Base-by-base conservation (phyloP, 768 basidiomycete species). In the Epithele typhae region DNA sequence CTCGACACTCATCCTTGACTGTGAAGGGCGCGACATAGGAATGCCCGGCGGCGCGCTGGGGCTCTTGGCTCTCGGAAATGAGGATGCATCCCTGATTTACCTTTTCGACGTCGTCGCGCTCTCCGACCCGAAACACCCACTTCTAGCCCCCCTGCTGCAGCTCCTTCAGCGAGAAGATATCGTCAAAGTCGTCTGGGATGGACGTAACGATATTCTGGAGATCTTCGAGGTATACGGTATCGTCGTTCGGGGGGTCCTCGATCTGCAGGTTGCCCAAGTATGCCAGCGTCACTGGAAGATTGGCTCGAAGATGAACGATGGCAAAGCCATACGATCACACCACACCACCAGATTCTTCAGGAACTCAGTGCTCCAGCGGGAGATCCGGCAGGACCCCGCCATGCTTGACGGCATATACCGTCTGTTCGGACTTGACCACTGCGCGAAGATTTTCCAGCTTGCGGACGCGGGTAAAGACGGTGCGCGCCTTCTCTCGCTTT, bases 131-230 rank as follows among this genome's bases (percentile, higher is more conserved):
- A 9, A 43, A 25, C 41, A 54, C 5, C 24, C 54, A 0, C 51
- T 52, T 39, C 54, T 71, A 17, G 46, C 55, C 1, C 48, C 46
- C 15, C 45, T 73, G 11, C 49, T 65, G 8, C 35, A 51, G 18
- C 45, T 70, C 12, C 62, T 74, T 40, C 52, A 49, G 19, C 56
- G 64, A 30, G 53, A 58, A 11, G 25, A 37, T 1, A 51, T 70
- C 27, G 57, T 60, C 24, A 74, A 73, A 53, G 51, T 74, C 49
- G 66, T 70, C 50, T 74, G 68, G 64, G 72, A 74, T 51, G 71
- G 70, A 10, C 61, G 71, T 1, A 65, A 65, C 55, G 72, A 73
- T 53, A 69, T 57, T 54, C 54, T 65, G 25, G 71, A 73, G 48
- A 57, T 74, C 3, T 51, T 23, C 8, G 42, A 59, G 15, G 39